Evolutionary conservation across 345 rosid species (phyloP).

Genomic region (Garcia nutans): DNA sequence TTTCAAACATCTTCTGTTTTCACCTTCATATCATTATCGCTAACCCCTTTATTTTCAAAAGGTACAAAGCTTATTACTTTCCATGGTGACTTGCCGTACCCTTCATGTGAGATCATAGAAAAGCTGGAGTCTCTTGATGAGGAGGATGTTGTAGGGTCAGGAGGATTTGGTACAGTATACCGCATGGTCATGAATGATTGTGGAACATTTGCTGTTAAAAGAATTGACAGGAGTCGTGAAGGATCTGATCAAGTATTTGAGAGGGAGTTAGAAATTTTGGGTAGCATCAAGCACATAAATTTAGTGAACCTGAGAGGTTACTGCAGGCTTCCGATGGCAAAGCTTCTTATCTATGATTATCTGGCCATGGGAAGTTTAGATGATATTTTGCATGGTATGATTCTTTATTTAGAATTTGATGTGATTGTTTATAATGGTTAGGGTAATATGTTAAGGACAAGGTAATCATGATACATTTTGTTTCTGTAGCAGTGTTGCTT

Average conservation of each 20-base stretch:
- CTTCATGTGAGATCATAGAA: slow-evolving; percentile 82
- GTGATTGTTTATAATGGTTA: background rate
- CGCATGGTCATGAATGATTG: slow-evolving; percentile 98
- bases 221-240: slow-evolving; percentile 75
- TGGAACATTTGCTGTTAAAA: slow-evolving; percentile 95
- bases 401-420: background rate
- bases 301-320: slow-evolving; percentile 90
- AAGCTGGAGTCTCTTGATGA: slow-evolving; percentile 91
- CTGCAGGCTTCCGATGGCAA: slow-evolving; percentile 78
- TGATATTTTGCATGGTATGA: slow-evolving; percentile 77
- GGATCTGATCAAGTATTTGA: slow-evolving; percentile 95
- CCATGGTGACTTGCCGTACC: slow-evolving; percentile 93
- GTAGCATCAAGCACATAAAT: slow-evolving; percentile 95
- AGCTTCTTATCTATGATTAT: slow-evolving; percentile 90
- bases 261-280: slow-evolving; percentile 88
- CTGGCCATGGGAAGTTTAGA: slow-evolving; percentile 92
- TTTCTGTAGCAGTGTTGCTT: background rate
- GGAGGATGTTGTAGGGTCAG: slow-evolving; percentile 91
- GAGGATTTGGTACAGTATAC: slow-evolving; percentile 96
- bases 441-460: background rate
- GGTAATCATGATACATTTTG: background rate
- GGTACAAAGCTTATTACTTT: slow-evolving; percentile 89
- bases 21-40: background rate
- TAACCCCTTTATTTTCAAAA: slow-evolving; percentile 17
- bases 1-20: background rate